Conservation (phyloP, 2,329 filamentous ascomycete species). For the Epichloe glyceriae region DNA sequence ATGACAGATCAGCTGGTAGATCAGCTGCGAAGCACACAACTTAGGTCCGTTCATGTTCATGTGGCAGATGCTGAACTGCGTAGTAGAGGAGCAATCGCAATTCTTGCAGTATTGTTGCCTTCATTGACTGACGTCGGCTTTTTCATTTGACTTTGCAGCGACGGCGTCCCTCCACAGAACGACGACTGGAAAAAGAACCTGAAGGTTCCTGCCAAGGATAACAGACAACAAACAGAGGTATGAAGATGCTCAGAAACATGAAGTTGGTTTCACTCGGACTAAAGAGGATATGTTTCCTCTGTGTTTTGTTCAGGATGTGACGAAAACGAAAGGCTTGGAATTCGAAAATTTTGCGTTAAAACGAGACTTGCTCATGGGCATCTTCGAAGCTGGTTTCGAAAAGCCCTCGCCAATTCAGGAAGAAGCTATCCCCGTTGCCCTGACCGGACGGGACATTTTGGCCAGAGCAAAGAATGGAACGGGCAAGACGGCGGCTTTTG, state of each 20-base stretch:
- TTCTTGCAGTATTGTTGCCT: neutral
- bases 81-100: neutral
- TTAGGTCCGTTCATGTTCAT: slow-evolving; percentile 24
- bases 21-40: slow-evolving; percentile 28
- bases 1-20: slow-evolving; percentile 35
- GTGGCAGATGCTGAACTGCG: neutral
- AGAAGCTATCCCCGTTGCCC: slow-evolving; percentile 92
- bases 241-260: slow-evolving; percentile 6
- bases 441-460: slow-evolving; percentile 89
- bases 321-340: slow-evolving; percentile 90
- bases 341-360: slow-evolving; percentile 97
- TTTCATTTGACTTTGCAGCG: slow-evolving; percentile 19
- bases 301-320: slow-evolving; percentile 64
- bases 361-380: slow-evolving; percentile 93
- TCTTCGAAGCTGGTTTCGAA: slow-evolving; percentile 97
- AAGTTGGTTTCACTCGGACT: slow-evolving; percentile 6
- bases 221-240: slow-evolving; percentile 70
- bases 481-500: slow-evolving; percentile 94
- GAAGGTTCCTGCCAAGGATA: slow-evolving; percentile 61
- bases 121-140: neutral
- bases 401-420: slow-evolving; percentile 98
- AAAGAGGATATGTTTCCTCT: slow-evolving; percentile 6
- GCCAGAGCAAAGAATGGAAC: slow-evolving; percentile 97
- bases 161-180: slow-evolving; percentile 29
- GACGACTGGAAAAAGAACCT: slow-evolving; percentile 65